A percentile compares a stretch with the other conserved stretches of the same genome.
phyloP scores from a whole-genome alignment of 1,284 basidiomycete genomes.

The Trametes hirsuta region DNA sequence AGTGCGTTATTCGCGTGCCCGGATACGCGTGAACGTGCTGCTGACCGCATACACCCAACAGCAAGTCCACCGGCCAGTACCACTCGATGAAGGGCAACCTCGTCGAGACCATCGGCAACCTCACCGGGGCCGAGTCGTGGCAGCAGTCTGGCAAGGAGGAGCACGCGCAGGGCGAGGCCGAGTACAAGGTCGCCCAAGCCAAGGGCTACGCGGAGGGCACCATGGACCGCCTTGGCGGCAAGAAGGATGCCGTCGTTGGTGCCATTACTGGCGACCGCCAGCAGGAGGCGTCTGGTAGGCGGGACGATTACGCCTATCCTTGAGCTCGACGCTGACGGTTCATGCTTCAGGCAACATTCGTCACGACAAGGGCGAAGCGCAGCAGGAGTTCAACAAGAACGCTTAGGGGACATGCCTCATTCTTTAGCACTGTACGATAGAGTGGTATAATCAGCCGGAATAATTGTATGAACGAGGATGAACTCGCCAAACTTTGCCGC shows the following conservation, averaged over 20 bases:
- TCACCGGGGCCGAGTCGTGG: constrained; percentile 51
- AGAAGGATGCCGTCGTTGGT: constrained; percentile 69
- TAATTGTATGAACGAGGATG: background rate
- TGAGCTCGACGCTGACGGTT: background rate
- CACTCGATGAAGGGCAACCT: constrained; percentile 63
- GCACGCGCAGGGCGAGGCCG: constrained; percentile 66
- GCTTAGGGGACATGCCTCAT: background rate
- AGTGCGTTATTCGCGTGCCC: constrained; percentile 3
- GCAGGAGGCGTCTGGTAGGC: constrained; percentile 59
- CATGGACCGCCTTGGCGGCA: constrained; percentile 61
- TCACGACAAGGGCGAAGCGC: constrained; percentile 60
- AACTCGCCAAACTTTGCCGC: no score
- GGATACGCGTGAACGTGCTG: background rate
- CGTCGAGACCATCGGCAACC: constrained; percentile 61
- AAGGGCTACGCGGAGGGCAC: constrained; percentile 62
- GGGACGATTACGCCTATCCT: background rate
- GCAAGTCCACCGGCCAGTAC: constrained; percentile 66
- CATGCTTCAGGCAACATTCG: constrained; percentile 47
- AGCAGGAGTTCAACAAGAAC: constrained; percentile 52
- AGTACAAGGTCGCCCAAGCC: constrained; percentile 57
- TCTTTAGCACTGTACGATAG: background rate
- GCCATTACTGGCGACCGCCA: constrained; percentile 67
- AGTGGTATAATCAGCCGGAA: background rate
- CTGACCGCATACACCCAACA: constrained; percentile 25
- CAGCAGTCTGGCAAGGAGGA: constrained; percentile 63